Evolutionary conservation across 805 yeast species (phyloP), one percentile per base, ranked within the genome.

Genomic region (Wickerhamiella alocasiicola): DNA sequence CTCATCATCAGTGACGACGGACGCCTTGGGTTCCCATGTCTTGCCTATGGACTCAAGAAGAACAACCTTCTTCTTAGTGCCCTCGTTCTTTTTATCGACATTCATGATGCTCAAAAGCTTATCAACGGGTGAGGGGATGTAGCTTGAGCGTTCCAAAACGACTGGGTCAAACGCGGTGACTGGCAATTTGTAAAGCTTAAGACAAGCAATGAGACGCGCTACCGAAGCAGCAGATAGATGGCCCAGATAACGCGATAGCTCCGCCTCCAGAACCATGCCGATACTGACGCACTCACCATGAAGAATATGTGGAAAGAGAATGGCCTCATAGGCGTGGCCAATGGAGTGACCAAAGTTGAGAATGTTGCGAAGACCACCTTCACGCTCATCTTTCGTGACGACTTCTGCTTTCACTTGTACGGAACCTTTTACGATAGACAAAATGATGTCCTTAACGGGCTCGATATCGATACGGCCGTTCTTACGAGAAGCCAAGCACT

Each of bases 251-350:
- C 98, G 74, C n/a, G 95, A 71, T 48, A 91, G 69, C 61, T 91
- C 98, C 4, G 97, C 97, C 61, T 91, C 98, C 54, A 77, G 72
- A 25, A 91, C 78, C 72, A 85, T 81, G 48, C 98, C 98, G 46
- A 91, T 72, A n/a, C 97, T 71, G n/a, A 91, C 98, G 70, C 98
- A 91, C 63, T 91, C 98, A 45, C 98, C 98, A 55, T 91, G 98
- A 33, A 91, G 70, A 18, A 94, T 91, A 60, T 87, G 84, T 6
- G 98, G 98, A 3, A 97, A 87, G 47, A 91, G 68, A 26, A 91
- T 76, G n/a, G 98, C 97, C 65, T 91, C 98, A 49, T 81, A 85
- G 16, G 98, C 98, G 60, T 91, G 98, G 33, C 98, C 98, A 53
- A 91, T 87, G 21, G 95, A 74, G 60, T 91, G 98, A 26, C 98